Percentiles rank a stretch among this genome's conserved stretches.
These are phyloP conservation scores for Sclerotinia sclerotiorum DNA, from an alignment of 2,329 filamentous ascomycete species.

Conservation along the genomic window DNA sequence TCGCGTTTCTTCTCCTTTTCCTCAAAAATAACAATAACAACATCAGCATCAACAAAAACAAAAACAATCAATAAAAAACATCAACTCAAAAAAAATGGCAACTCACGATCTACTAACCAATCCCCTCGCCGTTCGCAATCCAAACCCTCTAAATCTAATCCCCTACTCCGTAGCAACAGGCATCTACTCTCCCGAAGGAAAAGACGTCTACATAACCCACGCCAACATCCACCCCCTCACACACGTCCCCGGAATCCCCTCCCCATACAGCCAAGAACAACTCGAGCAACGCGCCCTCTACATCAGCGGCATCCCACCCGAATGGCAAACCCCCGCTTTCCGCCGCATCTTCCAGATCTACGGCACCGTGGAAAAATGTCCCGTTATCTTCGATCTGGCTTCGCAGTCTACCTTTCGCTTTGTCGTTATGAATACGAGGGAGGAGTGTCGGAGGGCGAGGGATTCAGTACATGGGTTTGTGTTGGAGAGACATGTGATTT, in stretches of 20 bases:
- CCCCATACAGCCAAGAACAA: constrained; percentile 26
- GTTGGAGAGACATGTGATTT: not conserved
- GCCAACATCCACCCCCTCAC: constrained; percentile 11
- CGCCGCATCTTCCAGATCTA: constrained; percentile 27
- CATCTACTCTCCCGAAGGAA: not conserved
- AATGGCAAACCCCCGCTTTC: constrained; percentile 23
- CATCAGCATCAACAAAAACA: not conserved
- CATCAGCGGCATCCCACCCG: constrained; percentile 28
- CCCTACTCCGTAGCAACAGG: constrained; percentile 10
- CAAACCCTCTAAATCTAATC: constrained; percentile 5
- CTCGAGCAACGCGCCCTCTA: constrained; percentile 31
- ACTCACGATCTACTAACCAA: not conserved
- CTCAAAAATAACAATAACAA: not conserved
- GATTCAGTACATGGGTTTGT: constrained; percentile 26
- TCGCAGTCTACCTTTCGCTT: constrained; percentile 33
- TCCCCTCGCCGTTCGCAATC: constrained; percentile 2
- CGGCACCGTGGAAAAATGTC: constrained; percentile 28
- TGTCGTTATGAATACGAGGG: constrained; percentile 31
- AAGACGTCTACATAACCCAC: constrained; percentile 28
- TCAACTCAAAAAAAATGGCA: not conserved
- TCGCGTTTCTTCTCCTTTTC: not conserved
- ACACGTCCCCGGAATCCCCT: constrained; percentile 31
- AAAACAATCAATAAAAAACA: not conserved
- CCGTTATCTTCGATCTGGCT: constrained; percentile 29
- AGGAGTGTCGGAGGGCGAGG: constrained; percentile 27